Base-by-base conservation (phyloP, 2,329 filamentous ascomycete genomes). In the Cordyceps javanica region DNA sequence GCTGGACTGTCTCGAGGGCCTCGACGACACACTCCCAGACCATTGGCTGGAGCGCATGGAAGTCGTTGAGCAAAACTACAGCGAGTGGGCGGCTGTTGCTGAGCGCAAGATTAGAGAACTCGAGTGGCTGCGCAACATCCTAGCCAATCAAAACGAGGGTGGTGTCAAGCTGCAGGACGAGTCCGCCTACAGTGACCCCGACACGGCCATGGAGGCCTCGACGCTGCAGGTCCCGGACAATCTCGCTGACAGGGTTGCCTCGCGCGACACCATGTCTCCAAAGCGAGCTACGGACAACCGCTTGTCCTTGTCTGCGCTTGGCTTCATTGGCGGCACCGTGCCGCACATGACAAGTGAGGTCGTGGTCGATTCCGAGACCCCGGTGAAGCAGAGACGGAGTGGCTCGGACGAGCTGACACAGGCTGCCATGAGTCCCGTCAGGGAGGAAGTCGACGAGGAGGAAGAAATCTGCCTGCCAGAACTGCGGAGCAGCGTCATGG, bases 21-120 rank as follows among this genome's bases (percentile, higher is more conserved):
- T 86, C 56, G 80, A 88, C 44, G 94, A 99, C 66, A 90, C 88
- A 0, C 75, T 99, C 10, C 94, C 94, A 0, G 89, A 95, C 41
- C 70, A 76, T 28, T 99, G 93, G 94, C 83, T 97, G 57, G 90
- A 96, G 65, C 82, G 86, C 5, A 87, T 97, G 74, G 94, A 97
- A 69, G 73, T 75, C 0, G 77, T 95, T 5, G 94, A 99, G 70
- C 77, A 80, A 11, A 82, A 86, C 30, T 96, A 93, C 70, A 83
- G 85, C 8, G 81, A 86, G 25, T 99, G 94, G 94, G 84, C 86
- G 44, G 86, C 88, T 49, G 81, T 87, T 49, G 91, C 89, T 32
- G 90, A 95, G 67, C 81, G 81, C 60, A 86, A 82, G 64, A 80
- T 92, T n/a, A 77, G 87, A 51, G 84, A 90, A 63, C 81, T 83